Evolutionary conservation across 1,284 basidiomycete species (phyloP).

Genomic region (Pseudozyma flocculosa): DNA sequence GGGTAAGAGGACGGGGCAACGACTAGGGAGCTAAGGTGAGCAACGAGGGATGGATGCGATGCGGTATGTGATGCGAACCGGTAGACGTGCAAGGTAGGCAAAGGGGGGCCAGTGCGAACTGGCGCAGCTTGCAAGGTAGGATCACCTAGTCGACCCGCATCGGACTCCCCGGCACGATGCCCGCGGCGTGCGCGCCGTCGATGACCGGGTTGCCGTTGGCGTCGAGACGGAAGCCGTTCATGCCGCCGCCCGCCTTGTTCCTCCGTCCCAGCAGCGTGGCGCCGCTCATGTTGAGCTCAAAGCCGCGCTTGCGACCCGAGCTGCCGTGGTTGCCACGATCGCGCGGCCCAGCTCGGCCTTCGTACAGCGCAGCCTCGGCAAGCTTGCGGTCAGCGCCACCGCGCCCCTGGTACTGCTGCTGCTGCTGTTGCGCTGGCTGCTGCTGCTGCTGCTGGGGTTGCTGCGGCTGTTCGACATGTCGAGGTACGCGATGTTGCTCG

Average conservation of each 20-base stretch:
- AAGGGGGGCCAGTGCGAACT: too few species aligned
- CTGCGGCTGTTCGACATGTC: conserved; percentile 39
- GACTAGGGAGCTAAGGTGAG: too few species aligned
- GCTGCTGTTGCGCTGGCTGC: conserved; percentile 11
- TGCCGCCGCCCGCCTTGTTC: conserved; percentile 31
- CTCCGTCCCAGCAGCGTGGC: conserved; percentile 51
- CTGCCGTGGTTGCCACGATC: conserved; percentile 32
- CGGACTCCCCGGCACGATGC: conserved; percentile 41
- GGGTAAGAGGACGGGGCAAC: too few species aligned
- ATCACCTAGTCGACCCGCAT: conserved; percentile 33
- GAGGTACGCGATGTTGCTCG: conserved; percentile 41
- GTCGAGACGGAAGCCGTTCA: conserved; percentile 14
- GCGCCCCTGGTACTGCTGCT: conserved; percentile 49
- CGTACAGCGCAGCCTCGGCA: conserved; percentile 58
- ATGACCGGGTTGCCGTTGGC: conserved; percentile 24
- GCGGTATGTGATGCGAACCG: too few species aligned
- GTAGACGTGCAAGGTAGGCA: too few species aligned
- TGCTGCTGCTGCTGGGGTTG: too few species aligned
- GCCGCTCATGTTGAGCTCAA: conserved; percentile 53
- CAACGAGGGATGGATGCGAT: too few species aligned
- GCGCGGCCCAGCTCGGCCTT: conserved; percentile 46
- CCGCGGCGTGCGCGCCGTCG: conserved; percentile 29
- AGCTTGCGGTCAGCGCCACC: conserved; percentile 48
- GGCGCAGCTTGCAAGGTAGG: too few species aligned
- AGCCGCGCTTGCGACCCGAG: conserved; percentile 37